Conservation (phyloP, 495 filamentous ascomycete genomes). For the Podospora pseudoanserina region DNA sequence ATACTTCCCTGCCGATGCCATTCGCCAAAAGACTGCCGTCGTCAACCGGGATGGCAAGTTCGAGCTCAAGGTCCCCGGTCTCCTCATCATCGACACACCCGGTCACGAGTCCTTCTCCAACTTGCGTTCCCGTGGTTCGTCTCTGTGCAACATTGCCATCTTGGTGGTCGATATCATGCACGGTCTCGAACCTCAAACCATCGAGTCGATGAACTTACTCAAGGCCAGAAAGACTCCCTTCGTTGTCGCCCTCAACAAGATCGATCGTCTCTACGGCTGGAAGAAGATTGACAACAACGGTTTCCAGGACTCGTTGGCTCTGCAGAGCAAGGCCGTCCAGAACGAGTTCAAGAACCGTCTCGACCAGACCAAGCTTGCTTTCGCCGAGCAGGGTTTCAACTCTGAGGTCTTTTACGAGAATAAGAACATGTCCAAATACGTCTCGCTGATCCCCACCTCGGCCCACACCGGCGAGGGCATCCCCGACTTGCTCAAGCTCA, state of each 20-base stretch:
- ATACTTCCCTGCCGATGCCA: conserved; percentile 95
- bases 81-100: conserved; percentile 96
- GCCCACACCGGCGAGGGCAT: conserved; percentile 98
- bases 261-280: conserved; percentile 98
- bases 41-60: conserved; percentile 88
- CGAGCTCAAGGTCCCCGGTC: conserved; percentile 96
- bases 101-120: conserved; percentile 99
- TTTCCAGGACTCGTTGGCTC: conserved; percentile 82
- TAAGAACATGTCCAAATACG: conserved; percentile 88
- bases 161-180: conserved; percentile 99
- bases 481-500: conserved; percentile 96
- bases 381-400: conserved; percentile 97
- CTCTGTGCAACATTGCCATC: conserved; percentile 98
- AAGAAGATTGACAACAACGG: conserved; percentile 97
- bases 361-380: conserved; percentile 86
- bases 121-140: conserved; percentile 90
- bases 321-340: conserved; percentile 92
- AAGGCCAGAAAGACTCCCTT: conserved; percentile 95
- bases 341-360: conserved; percentile 91
- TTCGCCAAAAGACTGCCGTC: conserved; percentile 84
- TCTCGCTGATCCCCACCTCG: conserved; percentile 94
- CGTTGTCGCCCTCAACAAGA: conserved; percentile 99
- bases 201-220: conserved; percentile 93
- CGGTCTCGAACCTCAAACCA: conserved; percentile 94
- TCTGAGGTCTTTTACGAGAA: conserved; percentile 96